Conservation (phyloP, 257 asterid genomes). For the Craterostigma plantagineum region DNA sequence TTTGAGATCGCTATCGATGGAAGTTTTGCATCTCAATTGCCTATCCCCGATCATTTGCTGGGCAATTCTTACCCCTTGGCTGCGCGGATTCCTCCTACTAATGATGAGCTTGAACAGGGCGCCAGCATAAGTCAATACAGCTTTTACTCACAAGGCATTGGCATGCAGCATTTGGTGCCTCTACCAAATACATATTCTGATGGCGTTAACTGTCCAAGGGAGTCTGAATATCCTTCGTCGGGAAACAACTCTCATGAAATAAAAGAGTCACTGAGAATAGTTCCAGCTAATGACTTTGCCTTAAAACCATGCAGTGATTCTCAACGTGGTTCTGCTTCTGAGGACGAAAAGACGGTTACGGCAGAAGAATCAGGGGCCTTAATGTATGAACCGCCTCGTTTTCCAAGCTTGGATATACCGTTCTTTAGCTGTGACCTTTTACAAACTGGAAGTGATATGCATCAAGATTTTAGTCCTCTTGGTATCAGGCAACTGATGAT, state of each 20-base stretch:
- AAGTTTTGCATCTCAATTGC: too few relatives aligned
- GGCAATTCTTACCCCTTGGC: slow-evolving; percentile 17
- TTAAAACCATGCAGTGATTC: slow-evolving; percentile 19
- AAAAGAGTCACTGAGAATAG: slow-evolving; percentile 22
- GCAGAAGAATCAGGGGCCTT: slow-evolving; percentile 49
- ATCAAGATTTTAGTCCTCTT: slow-evolving; percentile 89
- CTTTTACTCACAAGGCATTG: slow-evolving; percentile 18
- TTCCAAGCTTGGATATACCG: slow-evolving; percentile 79
- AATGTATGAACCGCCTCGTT: slow-evolving; percentile 88
- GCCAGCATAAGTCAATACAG: slow-evolving; percentile 27
- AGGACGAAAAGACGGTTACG: slow-evolving; percentile 11
- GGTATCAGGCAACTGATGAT: slow-evolving; percentile 91
- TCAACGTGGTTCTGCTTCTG: slow-evolving; percentile 22
- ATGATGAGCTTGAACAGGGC: too few relatives aligned
- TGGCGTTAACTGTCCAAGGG: slow-evolving; percentile 18
- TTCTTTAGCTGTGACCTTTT: slow-evolving; percentile 83
- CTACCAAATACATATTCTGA: slow-evolving; percentile 10
- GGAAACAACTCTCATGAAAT: slow-evolving; percentile 19
- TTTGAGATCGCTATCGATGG: too few relatives aligned
- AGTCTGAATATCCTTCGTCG: slow-evolving; percentile 18
- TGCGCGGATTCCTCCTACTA: slow-evolving; percentile 18
- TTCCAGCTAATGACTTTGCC: slow-evolving; percentile 40
- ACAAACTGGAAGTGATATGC: slow-evolving; percentile 57
- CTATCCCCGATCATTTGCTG: too few relatives aligned
- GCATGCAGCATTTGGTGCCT: slow-evolving; percentile 18